Conservation (phyloP, 805 yeast species). For the Cyberlindnera meyerae region DNA sequence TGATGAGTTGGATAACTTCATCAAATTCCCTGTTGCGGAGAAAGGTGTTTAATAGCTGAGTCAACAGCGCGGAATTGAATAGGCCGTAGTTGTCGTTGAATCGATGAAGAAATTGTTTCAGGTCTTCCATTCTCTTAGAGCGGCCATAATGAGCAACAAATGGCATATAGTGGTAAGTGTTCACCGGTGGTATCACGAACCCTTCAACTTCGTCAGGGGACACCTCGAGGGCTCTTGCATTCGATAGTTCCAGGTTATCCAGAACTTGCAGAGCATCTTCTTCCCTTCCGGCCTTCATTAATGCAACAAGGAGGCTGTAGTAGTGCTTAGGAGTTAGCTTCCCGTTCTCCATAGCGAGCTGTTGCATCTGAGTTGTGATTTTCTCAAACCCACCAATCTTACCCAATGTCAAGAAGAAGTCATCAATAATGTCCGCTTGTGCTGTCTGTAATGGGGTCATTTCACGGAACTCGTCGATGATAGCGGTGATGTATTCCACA, state of each 20-base stretch:
- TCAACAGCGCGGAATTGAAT: conserved; percentile 33
- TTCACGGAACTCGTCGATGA: conserved; percentile 18
- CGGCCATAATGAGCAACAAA: conserved; percentile 33
- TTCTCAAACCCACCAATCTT: conserved; percentile 15
- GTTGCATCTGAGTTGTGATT: conserved; percentile 12
- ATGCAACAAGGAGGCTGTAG: conserved; percentile 24
- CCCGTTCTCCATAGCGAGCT: conserved; percentile 8
- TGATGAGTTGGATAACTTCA: conserved; percentile 31
- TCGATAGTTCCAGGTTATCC: conserved; percentile 27
- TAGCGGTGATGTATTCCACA: conserved; percentile 13
- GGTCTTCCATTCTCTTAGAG: conserved; percentile 23
- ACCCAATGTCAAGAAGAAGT: conserved; percentile 17
- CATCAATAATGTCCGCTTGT: conserved; percentile 18
- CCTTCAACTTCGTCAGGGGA: conserved; percentile 13
- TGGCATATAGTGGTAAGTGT: conserved; percentile 37
- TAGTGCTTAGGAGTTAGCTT: conserved; percentile 21
- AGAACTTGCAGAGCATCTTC: conserved; percentile 31
- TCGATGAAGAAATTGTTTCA: conserved; percentile 27
- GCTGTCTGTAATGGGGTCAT: conserved; percentile 14
- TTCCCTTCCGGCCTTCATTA: conserved; percentile 23
- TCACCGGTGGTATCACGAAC: conserved; percentile 31
- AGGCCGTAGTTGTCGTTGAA: conserved; percentile 29
- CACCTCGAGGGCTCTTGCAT: conserved; percentile 6
- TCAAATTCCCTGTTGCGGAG: conserved; percentile 26
- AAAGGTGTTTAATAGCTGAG: conserved; percentile 34